Base-by-base conservation (phyloP, 2,329 filamentous ascomycete genomes). In the Colletotrichum lindemuthianum region DNA sequence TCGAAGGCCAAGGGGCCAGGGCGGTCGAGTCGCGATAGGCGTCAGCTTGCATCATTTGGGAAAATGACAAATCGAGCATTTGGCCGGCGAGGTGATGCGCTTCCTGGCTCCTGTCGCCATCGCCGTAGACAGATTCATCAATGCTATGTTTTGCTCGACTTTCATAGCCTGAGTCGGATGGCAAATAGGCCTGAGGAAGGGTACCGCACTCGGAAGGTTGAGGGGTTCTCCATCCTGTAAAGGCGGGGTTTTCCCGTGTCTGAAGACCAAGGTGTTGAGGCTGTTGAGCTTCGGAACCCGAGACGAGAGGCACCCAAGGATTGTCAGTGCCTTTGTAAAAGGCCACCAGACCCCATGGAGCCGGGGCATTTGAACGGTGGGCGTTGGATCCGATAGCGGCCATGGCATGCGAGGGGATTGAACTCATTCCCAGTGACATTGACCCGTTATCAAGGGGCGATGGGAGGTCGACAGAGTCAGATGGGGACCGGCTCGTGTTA, bases 111-210 rank as follows among this genome's bases (percentile, higher is more conserved):
- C 73, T 70, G 32, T 83, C 81, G 39, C 71, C 59, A 13, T 84
- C 82, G 2, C 77, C 81, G 66, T 77, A 79, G 43, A 79, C 70
- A 1, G 83, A 85, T 45, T 79, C 81, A 8, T 77, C 76, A 54
- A 79, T 74, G 67, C 82, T 84, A 33, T 73, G 78, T 32, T 77
- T 78, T 6, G 77, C 67, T 59, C 76, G 77, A 54, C 79, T 79
- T 8, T 75, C 81, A 66, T 85, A 85, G 24, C 81, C 81, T 10
- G 83, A 85, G 68, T 85, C 82, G 2, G 77, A 78, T 13, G 74
- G 72, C 13, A 72, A 53, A n/a, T 67, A 69, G 15, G 68, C 67
- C n/a, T 71, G 73, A 9, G 76, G 70, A 47, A 73, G 55, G 4
- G 77, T 81, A 50, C 75, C 76, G 64, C 75, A 77, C 49, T 82